Percentiles rank a stretch among this genome's conserved stretches.
Conservation (phyloP, 441 rosid genomes). For the Jatropha podagrica region DNA sequence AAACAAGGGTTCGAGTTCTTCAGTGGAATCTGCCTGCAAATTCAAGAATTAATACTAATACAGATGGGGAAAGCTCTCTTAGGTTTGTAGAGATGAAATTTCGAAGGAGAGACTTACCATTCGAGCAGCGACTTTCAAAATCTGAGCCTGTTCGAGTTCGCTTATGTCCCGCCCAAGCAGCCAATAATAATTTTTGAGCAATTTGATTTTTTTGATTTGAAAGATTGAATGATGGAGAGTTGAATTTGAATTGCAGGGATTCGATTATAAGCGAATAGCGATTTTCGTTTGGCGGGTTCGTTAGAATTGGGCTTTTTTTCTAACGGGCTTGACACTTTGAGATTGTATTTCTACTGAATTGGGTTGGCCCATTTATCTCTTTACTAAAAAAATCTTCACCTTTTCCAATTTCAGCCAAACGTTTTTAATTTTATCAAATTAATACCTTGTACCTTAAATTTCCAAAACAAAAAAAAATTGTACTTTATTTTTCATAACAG, state of each 20-base stretch:
- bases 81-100: neutral
- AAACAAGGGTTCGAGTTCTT: constrained; percentile 83
- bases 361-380: too few species aligned
- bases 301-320: neutral
- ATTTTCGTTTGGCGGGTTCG: constrained; percentile 6
- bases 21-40: constrained; percentile 54
- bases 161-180: neutral
- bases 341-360: too few species aligned
- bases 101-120: constrained; percentile 10
- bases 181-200: neutral
- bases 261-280: neutral
- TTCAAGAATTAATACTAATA: constrained; percentile 8
- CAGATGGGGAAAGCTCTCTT: neutral
- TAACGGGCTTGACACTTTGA: neutral
- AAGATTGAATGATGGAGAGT: neutral
- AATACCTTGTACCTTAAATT: too few species aligned
- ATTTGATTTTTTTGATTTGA: neutral
- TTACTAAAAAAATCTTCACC: too few species aligned
- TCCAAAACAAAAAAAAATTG: too few species aligned
- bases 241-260: neutral
- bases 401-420: too few species aligned
- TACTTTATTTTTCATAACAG: too few species aligned
- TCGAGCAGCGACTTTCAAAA: neutral
- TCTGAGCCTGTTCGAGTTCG: neutral
- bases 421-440: too few species aligned